Evolutionary conservation across 2,329 filamentous ascomycete species (phyloP), one percentile per base, ranked within the genome.

Genomic region (Orbilia ellipsospora): DNA sequence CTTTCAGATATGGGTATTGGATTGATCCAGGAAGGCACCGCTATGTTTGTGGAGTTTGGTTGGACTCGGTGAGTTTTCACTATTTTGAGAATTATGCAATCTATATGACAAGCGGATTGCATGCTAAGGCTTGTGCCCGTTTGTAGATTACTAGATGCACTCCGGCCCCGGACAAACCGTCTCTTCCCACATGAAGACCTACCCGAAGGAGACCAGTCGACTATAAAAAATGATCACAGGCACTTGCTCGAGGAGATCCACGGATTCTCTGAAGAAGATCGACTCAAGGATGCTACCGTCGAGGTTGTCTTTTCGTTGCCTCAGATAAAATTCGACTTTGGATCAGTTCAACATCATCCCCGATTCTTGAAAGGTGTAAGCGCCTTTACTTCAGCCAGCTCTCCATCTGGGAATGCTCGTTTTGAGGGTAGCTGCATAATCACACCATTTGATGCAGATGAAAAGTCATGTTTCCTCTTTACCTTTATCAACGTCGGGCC

Each of bases 1-100:
- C 45, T 75, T 26, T 69, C 72, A 20, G 72, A 75, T 5, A 69
- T 75, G 72, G 72, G 72, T 23, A 36, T 75, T 26, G 72, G 72
- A 18, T 69, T 75, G 28, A 69, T 75, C 23, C 72, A 75, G n/a
- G 72, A 75, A 36, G 72, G 64, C 8, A 64, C 72, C n/a, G 72
- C 72, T 6, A 55, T 65, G 10, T 75, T 69, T 60, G 56, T 69
- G 4, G 72, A 75, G 31, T 75, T 75, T 48, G 64, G 59, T 10
- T 75, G 72, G 72, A 61, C 51, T 23, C 67, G 72, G 72, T 75
- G 7, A 40, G 70, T 62, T 15, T 20, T 23, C 44, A 20, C 3
- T 18, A 48, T 48, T 2, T 5, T 5, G 12, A 12, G 40, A 4
- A 18, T 48, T 18, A 48, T 15, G 5, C 12, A 44, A 44, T 12